Conservation (phyloP, 2,329 filamentous ascomycete genomes). For the Chaetomium strumarium region DNA sequence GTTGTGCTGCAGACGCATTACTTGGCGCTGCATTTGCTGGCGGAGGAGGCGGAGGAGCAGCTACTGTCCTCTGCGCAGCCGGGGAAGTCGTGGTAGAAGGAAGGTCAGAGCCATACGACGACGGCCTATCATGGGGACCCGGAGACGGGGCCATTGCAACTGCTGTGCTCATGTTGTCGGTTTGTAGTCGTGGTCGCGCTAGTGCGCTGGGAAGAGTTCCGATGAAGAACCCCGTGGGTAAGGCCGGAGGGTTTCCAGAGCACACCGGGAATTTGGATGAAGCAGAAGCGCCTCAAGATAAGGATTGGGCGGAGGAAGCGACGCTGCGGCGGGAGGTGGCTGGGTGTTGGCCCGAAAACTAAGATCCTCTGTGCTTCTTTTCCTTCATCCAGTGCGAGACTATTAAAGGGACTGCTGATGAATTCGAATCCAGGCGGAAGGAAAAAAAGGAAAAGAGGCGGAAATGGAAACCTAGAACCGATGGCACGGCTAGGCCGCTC, state of each 20-base stretch:
- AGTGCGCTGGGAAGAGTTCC: neutral
- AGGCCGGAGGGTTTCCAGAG: constrained; percentile 2
- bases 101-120: constrained; percentile 46
- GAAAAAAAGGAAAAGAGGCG: neutral
- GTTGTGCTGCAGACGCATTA: constrained; percentile 31
- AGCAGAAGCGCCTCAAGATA: constrained; percentile 4
- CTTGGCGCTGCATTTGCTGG: constrained; percentile 33
- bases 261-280: constrained; percentile 15
- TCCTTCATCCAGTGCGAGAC: neutral
- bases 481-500: neutral
- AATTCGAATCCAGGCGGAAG: neutral
- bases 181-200: constrained; percentile 6
- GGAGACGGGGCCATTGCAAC: constrained; percentile 64
- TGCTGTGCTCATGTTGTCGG: constrained; percentile 57
- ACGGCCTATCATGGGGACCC: constrained; percentile 58
- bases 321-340: constrained; percentile 16
- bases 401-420: neutral
- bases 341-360: neutral
- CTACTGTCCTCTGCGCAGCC: constrained; percentile 38
- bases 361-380: neutral
- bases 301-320: constrained; percentile 10
- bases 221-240: constrained; percentile 4
- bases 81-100: constrained; percentile 37
- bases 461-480: neutral
- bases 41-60: constrained; percentile 26